Percentiles rank a stretch among this genome's conserved stretches.
These are phyloP conservation scores for Boletus patriciae DNA, from an alignment of 768 basidiomycete species.

Conservation along the genomic window DNA sequence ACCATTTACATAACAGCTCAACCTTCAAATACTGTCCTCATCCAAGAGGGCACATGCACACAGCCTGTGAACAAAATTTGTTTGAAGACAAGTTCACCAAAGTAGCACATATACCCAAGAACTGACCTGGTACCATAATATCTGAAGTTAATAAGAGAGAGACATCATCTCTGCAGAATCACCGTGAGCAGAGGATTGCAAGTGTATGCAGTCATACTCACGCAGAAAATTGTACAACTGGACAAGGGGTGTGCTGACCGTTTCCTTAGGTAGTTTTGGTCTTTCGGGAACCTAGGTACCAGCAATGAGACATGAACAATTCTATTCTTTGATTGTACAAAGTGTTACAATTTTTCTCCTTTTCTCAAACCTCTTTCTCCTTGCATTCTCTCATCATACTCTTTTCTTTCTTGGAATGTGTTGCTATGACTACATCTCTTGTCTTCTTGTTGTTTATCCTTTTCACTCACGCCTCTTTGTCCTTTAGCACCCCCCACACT, in stretches of 20 bases:
- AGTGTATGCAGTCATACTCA: slow-evolving; percentile 40
- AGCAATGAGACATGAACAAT: too few species aligned
- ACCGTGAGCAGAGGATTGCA: not conserved
- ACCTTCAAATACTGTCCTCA: slow-evolving; percentile 79
- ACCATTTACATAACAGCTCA: slow-evolving; percentile 63
- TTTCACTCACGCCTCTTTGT: too few species aligned
- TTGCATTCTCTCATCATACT: too few species aligned
- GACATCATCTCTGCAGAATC: slow-evolving; percentile 76
- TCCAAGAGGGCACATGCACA: slow-evolving; percentile 79
- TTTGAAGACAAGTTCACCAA: not conserved
- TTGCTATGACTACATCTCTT: too few species aligned
- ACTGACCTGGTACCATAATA: slow-evolving; percentile 73
- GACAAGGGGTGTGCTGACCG: slow-evolving; percentile 79
- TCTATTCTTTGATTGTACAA: too few species aligned
- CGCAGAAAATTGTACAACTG: slow-evolving; percentile 88
- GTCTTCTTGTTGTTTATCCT: too few species aligned
- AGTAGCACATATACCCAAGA: not conserved
- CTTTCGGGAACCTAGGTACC: slow-evolving; percentile 42
- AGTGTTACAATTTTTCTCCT: too few species aligned
- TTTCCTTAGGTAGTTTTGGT: slow-evolving; percentile 55
- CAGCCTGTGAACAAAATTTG: slow-evolving; percentile 42
- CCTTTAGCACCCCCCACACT: too few species aligned
- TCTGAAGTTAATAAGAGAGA: slow-evolving; percentile 88
- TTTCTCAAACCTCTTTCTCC: too few species aligned
- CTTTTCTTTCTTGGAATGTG: too few species aligned